Base-by-base conservation (phyloP, 371 early-diverging fungal species). In the Capillidium rhysosporum region DNA sequence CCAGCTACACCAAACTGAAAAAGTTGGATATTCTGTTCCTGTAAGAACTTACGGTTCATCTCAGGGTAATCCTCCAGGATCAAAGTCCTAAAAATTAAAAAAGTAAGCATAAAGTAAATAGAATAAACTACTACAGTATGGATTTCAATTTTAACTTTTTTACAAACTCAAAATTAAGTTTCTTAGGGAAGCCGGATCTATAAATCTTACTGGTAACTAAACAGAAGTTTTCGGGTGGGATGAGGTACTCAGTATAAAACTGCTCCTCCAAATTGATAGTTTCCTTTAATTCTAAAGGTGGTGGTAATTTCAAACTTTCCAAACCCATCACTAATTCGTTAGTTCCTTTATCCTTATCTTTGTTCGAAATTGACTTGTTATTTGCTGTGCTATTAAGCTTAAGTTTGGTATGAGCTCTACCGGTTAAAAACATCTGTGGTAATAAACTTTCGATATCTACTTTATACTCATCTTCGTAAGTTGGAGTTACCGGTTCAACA, bases 1-100 rank as follows among this genome's bases (percentile, higher is more conserved):
- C 96, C 96, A 10, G 96, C 84, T 34, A 95, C 91, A 20, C 92
- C 92, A 66, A 95, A 95, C 60, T 92, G 94, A 57, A 86, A 78
- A 38, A 93, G 72, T 8, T 63, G 69, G 18, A 94, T 87, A 26
- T 76, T 69, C 61, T 89, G 82, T 54, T 89, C 84, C 49, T 84
- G 73, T 51, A 93, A 62, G 66, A 94, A 95, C 60, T 73, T 75
- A 70, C 78, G 70, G 64, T 89, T 95, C 65, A 86, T 86, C 46
- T 80, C 86, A 2, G 94, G 93, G 65, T 95, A 95, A 28, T 93
- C 93, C 64, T 95, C 96, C 38, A 95, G 64, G 61, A 89, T 87
- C 21, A 89, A 65, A 16, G 90, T 89, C 55, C 84, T 84, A 63
- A 23, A 14, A n/a, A 18, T 26, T 7, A 24, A 21, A 45, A 3